Conservation (phyloP, 116 monocot species). For the Papilionanthe hybrid region DNA sequence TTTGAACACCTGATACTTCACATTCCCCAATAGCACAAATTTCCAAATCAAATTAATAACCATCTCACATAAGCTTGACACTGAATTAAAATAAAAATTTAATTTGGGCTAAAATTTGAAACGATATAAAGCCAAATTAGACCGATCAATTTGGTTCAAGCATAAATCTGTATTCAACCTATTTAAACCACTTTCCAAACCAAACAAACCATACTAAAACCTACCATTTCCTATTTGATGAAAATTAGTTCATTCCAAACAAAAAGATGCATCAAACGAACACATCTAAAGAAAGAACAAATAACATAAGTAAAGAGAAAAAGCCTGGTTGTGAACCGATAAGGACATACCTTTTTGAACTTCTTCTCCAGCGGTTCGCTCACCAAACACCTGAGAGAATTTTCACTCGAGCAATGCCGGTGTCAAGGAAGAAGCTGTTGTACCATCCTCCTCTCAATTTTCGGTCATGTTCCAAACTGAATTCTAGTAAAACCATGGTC, state of each 20-base stretch:
- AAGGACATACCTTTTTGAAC: constrained; percentile 31
- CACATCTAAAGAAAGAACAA: neutral
- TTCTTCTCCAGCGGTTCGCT: constrained; percentile 32
- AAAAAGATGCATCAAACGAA: neutral
- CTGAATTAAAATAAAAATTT: too few species aligned
- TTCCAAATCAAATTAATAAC: too few species aligned
- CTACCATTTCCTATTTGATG: too few species aligned
- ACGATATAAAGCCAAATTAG: too few species aligned
- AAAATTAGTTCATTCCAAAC: neutral
- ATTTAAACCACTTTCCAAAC: too few species aligned
- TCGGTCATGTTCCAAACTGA: constrained; percentile 17
- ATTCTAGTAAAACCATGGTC: neutral
- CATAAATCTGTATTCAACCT: too few species aligned
- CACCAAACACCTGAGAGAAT: constrained; percentile 33
- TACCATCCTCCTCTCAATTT: constrained; percentile 1
- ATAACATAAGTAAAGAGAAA: neutral
- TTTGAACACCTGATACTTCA: too few species aligned
- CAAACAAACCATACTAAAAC: too few species aligned
- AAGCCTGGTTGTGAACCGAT: neutral
- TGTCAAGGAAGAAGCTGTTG: neutral
- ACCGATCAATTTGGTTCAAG: too few species aligned
- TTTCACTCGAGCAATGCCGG: constrained; percentile 30
- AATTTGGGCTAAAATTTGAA: too few species aligned
- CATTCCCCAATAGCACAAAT: too few species aligned
- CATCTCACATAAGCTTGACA: too few species aligned